Percentiles rank a stretch among this genome's conserved stretches.
Conservation (phyloP, 805 yeast genomes). For the Candida maltosa region DNA sequence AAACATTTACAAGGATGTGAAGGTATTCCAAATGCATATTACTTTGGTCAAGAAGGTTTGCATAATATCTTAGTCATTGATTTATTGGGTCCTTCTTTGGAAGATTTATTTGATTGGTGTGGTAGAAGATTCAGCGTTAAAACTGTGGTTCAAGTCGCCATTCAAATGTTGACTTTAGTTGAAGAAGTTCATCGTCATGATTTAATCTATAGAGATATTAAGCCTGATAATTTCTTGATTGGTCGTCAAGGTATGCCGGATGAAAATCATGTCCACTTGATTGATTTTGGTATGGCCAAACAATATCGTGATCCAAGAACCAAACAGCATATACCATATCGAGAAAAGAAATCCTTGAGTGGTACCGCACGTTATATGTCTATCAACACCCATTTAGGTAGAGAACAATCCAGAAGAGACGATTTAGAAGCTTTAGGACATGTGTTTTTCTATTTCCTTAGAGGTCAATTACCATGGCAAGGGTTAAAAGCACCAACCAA, state of each 20-base stretch:
- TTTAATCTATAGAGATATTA: slow-evolving; percentile 75
- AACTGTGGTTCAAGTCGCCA: slow-evolving; percentile 71
- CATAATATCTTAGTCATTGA: slow-evolving; percentile 77
- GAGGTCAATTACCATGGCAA: slow-evolving; percentile 86
- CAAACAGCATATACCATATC: slow-evolving; percentile 76
- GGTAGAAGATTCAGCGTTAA: slow-evolving; percentile 69
- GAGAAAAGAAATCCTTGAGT: slow-evolving; percentile 75
- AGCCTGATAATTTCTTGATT: slow-evolving; percentile 78
- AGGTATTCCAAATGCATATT: slow-evolving; percentile 82
- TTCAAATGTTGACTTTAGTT: slow-evolving; percentile 72
- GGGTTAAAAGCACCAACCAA: slow-evolving; percentile 88
- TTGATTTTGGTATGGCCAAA: slow-evolving; percentile 86
- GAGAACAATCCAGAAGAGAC: slow-evolving; percentile 81
- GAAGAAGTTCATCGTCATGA: slow-evolving; percentile 75
- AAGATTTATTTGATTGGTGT: slow-evolving; percentile 86
- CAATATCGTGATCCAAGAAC: slow-evolving; percentile 79
- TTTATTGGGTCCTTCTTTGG: slow-evolving; percentile 75
- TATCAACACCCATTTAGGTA: slow-evolving; percentile 80
- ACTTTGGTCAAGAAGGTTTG: slow-evolving; percentile 82
- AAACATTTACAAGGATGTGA: slow-evolving; percentile 63
- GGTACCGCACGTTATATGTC: slow-evolving; percentile 90
- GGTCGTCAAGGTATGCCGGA: slow-evolving; percentile 60
- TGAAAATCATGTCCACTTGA: slow-evolving; percentile 66
- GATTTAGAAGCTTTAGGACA: slow-evolving; percentile 81
- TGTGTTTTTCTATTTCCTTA: slow-evolving; percentile 72